phyloP scores from a whole-genome alignment of 805 yeast genomes.

The Scheffersomyces coipomensis region DNA sequence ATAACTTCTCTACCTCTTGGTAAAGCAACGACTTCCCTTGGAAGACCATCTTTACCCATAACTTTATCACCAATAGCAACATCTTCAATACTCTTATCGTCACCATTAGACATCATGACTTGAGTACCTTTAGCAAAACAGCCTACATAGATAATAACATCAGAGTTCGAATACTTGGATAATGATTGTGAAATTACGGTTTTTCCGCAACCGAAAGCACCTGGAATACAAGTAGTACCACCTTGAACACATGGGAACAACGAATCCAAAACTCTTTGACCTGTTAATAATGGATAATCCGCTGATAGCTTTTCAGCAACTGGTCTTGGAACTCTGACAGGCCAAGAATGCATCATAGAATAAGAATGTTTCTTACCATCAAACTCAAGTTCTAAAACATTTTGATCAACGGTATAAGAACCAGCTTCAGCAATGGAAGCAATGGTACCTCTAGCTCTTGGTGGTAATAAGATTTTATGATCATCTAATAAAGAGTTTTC shows the following conservation, averaged over 20 bases:
- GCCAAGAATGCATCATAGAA: constrained; percentile 99
- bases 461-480: constrained; percentile 94
- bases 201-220: constrained; percentile 99
- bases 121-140: constrained; percentile 36
- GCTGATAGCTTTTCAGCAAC: constrained; percentile 93
- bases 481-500: constrained; percentile 92
- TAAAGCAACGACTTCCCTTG: constrained; percentile 37
- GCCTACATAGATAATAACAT: constrained; percentile 93
- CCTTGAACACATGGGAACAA: constrained; percentile 99
- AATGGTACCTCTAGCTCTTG: constrained; percentile 97
- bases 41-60: constrained; percentile 43
- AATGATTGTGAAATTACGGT: constrained; percentile 97
- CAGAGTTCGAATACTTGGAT: constrained; percentile 97
- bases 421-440: constrained; percentile 88
- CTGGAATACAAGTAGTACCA: constrained; percentile 99
- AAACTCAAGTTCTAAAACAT: constrained; percentile 89
- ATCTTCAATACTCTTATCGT: constrained; percentile 27
- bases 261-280: constrained; percentile 98
- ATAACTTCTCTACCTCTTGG: constrained; percentile 44
- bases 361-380: constrained; percentile 79
- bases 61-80: constrained; percentile 37
- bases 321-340: constrained; percentile 99
- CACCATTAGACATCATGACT: constrained; percentile 46
- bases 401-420: constrained; percentile 86
- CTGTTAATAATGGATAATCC: constrained; percentile 92